A percentile compares a stretch with the other conserved stretches of the same genome.
Evolutionary conservation across 108 stramenopile genomes (phyloP).

Genomic region (Nitzschia sp.): DNA sequence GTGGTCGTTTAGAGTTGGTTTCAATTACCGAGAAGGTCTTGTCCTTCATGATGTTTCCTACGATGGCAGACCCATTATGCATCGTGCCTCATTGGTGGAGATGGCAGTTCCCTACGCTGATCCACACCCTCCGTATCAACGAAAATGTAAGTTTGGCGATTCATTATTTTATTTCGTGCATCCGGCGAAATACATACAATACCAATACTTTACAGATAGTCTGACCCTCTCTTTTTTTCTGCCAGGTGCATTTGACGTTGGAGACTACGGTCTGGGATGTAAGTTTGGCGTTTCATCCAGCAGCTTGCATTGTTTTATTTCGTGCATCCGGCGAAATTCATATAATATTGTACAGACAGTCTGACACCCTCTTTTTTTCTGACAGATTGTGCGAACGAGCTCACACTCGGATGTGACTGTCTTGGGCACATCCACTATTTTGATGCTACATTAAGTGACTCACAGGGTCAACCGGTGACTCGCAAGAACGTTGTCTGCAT

Average conservation of each 20-base stretch:
- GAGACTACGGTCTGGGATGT: conserved; percentile 59
- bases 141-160: conserved; percentile 47
- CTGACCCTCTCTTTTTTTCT: neutral
- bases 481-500: conserved; percentile 68
- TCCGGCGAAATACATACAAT: neutral
- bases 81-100: conserved; percentile 63
- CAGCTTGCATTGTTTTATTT: too few species aligned
- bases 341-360: too few species aligned
- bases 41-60: conserved; percentile 59
- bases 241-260: conserved; percentile 53
- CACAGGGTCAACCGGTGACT: conserved; percentile 30
- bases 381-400: conserved; percentile 48
- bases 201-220: too few species aligned
- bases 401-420: conserved; percentile 75
- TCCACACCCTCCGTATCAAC: conserved; percentile 48
- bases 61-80: conserved; percentile 53
- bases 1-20: conserved; percentile 68
- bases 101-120: conserved; percentile 82
- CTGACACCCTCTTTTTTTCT: neutral
- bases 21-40: conserved; percentile 71
- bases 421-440: conserved; percentile 79
- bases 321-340: neutral
- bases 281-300: too few species aligned
- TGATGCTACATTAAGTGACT: conserved; percentile 56
- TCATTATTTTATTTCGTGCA: too few species aligned